phyloP scores from a whole-genome alignment of 495 filamentous ascomycete genomes.

The Amniculicola lignicola region DNA sequence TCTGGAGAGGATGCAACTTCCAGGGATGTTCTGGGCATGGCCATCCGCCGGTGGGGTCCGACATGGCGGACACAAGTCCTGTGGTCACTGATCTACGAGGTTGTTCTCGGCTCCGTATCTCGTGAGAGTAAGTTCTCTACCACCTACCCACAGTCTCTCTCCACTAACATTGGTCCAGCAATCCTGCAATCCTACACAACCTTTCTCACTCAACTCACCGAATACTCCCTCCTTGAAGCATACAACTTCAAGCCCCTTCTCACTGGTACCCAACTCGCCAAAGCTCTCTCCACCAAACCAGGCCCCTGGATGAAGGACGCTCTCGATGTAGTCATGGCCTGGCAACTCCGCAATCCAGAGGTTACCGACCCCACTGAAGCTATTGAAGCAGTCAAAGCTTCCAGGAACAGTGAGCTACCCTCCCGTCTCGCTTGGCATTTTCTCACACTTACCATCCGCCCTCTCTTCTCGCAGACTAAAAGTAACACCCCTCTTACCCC shows the following conservation, averaged over 20 bases:
- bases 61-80: slow-evolving; percentile 73
- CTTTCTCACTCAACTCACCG: slow-evolving; percentile 54
- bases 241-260: slow-evolving; percentile 46
- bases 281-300: slow-evolving; percentile 56
- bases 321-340: slow-evolving; percentile 67
- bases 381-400: slow-evolving; percentile 51
- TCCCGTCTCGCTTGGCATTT: slow-evolving; percentile 40
- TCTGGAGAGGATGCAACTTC: slow-evolving; percentile 36
- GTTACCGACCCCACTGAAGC: slow-evolving; percentile 57
- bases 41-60: slow-evolving; percentile 70
- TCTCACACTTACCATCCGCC: slow-evolving; percentile 45
- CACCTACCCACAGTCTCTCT: not conserved
- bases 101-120: slow-evolving; percentile 21
- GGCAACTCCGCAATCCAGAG: slow-evolving; percentile 80
- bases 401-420: slow-evolving; percentile 42
- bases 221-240: slow-evolving; percentile 46
- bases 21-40: slow-evolving; percentile 64
- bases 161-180: slow-evolving; percentile 37
- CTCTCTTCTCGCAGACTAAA: slow-evolving; percentile 37
- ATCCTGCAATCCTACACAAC: slow-evolving; percentile 48
- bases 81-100: slow-evolving; percentile 66
- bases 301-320: slow-evolving; percentile 79
- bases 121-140: slow-evolving; percentile 30
- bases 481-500: slow-evolving; percentile 32
- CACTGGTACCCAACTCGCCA: slow-evolving; percentile 57